Percentiles rank a stretch among this genome's conserved stretches.
These are phyloP conservation scores for Cyphellophora europaea DNA, from an alignment of 2,329 filamentous ascomycete species.

Conservation along the genomic window DNA sequence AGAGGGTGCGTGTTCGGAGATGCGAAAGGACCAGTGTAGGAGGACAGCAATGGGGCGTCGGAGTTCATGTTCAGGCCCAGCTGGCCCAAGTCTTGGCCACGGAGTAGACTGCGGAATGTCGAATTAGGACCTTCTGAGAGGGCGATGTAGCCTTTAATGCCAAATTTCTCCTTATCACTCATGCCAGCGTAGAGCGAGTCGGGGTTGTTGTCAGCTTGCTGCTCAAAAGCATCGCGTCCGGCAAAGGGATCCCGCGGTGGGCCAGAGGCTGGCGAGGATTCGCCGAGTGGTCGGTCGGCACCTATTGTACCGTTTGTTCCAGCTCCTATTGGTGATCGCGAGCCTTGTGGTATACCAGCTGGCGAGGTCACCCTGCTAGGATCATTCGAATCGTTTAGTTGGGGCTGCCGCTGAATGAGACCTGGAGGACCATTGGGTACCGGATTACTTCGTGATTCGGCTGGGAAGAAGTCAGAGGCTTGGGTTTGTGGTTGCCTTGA, in stretches of 20 bases:
- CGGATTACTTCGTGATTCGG: conserved; percentile 5
- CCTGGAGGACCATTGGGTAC: conserved; percentile 15
- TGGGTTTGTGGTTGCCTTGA: conserved; percentile 7
- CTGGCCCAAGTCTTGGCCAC: conserved; percentile 55
- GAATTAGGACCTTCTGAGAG: conserved; percentile 43
- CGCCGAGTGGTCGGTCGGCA: conserved; percentile 25
- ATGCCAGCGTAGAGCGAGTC: conserved; percentile 24
- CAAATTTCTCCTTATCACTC: conserved; percentile 43
- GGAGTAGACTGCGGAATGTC: conserved; percentile 46
- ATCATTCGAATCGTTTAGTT: conserved; percentile 13
- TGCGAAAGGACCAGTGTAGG: conserved; percentile 55
- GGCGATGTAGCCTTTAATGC: conserved; percentile 48
- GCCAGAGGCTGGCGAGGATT: conserved; percentile 13
- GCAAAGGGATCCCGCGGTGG: conserved; percentile 10
- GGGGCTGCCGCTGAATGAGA: conserved; percentile 13
- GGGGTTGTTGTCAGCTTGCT: conserved; percentile 20
- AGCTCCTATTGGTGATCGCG: conserved; percentile 34
- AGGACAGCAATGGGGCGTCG: conserved; percentile 50
- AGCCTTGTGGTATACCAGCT: conserved; percentile 14
- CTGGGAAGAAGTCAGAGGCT: conserved; percentile 5
- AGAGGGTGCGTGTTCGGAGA: conserved; percentile 44
- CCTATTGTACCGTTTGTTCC: conserved; percentile 31
- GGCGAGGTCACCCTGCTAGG: conserved; percentile 17
- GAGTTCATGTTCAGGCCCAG: conserved; percentile 55
- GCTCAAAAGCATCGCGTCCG: conserved; percentile 24